Base-by-base conservation (phyloP, 2,329 filamentous ascomycete species). In the Claviceps sp. region DNA sequence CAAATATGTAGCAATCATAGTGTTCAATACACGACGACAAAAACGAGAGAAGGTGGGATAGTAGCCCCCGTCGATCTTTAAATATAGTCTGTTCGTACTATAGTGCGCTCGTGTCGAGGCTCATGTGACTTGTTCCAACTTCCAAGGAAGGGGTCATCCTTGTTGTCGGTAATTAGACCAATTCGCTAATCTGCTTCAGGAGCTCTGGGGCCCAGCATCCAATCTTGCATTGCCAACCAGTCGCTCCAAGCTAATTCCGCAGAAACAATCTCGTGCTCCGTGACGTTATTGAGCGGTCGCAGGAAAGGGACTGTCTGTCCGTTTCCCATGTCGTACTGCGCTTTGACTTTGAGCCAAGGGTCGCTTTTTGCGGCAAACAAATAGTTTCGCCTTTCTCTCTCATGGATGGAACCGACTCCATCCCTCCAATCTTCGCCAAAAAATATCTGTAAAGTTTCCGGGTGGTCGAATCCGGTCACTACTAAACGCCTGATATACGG, bases 221-320 rank as follows among this genome's bases (percentile, higher is more conserved):
- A 97, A 67, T 96, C 91, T 67, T 95, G 89, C 88, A 96, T 94
- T 13, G 88, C 88, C 37, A 96, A 72, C 91, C 91, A 97, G 61
- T 91, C 84, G 64, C 89, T 94, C 93, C 93, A 98, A 54, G 77
- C 82, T 56, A 79, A 77, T 70, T 97, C 91, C 0, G 90, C 90
- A 14, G 73, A 78, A 56, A 87, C 79, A 56, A 97, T 87, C 70
- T 97, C 93, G 22, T 81, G 78, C 61, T 91, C 82, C 7, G 81
- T 79, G 1, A 86, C 82, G 51, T 82, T 80, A 60, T 86, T 82
- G n/a, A 96, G 71, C 4, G 91, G 89, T 58, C 83, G 82, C 60
- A 97, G 71, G 64, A 95, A 97, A 0, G 93, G 93, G 1, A 95
- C 80, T 2, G 80, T 85, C 71, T 97, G 89, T 51, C 89, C 79